A percentile compares a stretch with the other conserved stretches of the same genome.
phyloP scores from a whole-genome alignment of 1,284 basidiomycete species.

The Cryptococcus maquisensis region DNA sequence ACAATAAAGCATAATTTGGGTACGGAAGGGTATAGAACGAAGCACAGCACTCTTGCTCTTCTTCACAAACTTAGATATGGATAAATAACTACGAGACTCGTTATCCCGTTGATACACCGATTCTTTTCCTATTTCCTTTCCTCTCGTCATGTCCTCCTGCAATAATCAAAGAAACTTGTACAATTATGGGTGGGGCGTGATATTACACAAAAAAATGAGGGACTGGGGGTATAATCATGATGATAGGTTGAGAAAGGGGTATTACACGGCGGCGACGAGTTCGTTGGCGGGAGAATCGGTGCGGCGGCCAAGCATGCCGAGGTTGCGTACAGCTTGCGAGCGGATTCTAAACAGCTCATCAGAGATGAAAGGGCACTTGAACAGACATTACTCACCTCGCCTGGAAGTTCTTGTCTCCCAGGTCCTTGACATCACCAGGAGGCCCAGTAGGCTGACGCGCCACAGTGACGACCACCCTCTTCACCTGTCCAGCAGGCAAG shows the following conservation, averaged over 20 bases:
- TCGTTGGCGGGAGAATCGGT: slow-evolving; percentile 15
- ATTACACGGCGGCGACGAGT: slow-evolving; percentile 12
- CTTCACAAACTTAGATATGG: neutral
- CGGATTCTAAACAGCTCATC: slow-evolving; percentile 10
- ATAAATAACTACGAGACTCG: neutral
- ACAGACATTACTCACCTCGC: slow-evolving; percentile 19
- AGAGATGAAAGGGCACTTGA: neutral
- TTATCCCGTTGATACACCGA: too few relatives aligned
- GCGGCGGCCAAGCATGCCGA: slow-evolving; percentile 34
- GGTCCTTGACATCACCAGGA: slow-evolving; percentile 75
- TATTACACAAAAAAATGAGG: neutral
- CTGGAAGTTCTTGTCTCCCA: slow-evolving; percentile 85
- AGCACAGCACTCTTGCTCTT: too few relatives aligned
- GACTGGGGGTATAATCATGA: neutral
- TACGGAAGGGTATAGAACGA: too few relatives aligned
- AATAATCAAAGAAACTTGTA: neutral
- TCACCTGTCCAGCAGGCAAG: neutral
- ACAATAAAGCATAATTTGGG: neutral
- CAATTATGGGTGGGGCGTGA: neutral
- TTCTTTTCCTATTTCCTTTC: too few relatives aligned
- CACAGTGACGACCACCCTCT: slow-evolving; percentile 4
- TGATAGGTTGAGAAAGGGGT: too few relatives aligned
- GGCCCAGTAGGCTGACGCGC: slow-evolving; percentile 79
- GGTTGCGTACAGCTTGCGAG: slow-evolving; percentile 31
- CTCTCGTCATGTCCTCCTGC: too few relatives aligned